Percentiles rank a stretch among this genome's conserved stretches.
Evolutionary conservation across 352 stramenopile genomes (phyloP).

Genomic region (Globisporangium apiculatum): DNA sequence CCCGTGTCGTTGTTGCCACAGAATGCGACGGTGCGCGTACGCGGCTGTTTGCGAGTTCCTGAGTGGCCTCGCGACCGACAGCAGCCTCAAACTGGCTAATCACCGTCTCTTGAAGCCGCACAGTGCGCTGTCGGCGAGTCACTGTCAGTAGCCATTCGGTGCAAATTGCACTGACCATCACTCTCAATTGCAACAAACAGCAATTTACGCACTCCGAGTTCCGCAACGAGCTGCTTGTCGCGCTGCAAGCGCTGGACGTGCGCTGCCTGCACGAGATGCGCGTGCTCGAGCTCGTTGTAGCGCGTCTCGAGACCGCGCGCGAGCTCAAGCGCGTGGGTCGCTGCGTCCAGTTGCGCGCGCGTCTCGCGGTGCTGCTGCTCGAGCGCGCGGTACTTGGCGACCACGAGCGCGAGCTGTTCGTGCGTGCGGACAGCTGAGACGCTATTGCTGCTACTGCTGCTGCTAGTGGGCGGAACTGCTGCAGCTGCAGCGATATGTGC

Average conservation of each 20-base stretch:
- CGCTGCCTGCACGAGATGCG: constrained; percentile 56
- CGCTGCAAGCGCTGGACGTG: constrained; percentile 64
- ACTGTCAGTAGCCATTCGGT: background rate
- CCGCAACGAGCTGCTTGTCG: constrained; percentile 43
- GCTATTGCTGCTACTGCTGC: background rate
- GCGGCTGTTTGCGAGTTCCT: background rate
- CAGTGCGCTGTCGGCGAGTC: constrained; percentile 30
- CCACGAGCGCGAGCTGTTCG: constrained; percentile 49
- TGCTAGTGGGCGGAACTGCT: constrained; percentile 4
- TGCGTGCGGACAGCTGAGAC: constrained; percentile 13
- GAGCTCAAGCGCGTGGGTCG: constrained; percentile 20
- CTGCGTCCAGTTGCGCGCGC: constrained; percentile 26
- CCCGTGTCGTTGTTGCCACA: background rate
- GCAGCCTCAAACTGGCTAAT: constrained; percentile 71
- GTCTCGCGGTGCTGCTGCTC: constrained; percentile 29
- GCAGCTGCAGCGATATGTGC: constrained; percentile 18
- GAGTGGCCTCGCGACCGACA: constrained; percentile 28
- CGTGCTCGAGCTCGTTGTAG: constrained; percentile 57
- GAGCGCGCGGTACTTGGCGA: constrained; percentile 61
- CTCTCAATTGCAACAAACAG: background rate
- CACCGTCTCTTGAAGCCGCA: constrained; percentile 75
- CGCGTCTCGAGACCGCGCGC: constrained; percentile 37
- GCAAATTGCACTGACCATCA: background rate
- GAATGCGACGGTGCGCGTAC: background rate
- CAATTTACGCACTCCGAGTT: constrained; percentile 32